These are phyloP conservation scores for Stentor roeselii DNA, from an alignment of 73 alveolate species.

Conservation along the genomic window DNA sequence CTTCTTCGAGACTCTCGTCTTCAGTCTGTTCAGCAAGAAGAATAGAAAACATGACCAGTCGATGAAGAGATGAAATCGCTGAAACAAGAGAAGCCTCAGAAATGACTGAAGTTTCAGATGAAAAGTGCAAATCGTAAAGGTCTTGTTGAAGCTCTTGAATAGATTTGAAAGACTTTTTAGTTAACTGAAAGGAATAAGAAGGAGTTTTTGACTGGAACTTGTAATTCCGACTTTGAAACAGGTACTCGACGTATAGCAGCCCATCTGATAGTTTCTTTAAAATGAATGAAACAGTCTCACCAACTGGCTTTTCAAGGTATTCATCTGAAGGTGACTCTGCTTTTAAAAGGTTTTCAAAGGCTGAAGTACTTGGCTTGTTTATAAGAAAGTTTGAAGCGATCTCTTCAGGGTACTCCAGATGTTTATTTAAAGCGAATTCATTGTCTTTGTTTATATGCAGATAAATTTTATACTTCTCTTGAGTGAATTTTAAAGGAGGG, in stretches of 20 bases:
- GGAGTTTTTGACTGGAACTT: not conserved
- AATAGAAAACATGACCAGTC: not conserved
- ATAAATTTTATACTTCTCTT: not conserved
- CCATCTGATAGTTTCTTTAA: not conserved
- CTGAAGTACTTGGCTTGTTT: not conserved
- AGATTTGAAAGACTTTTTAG: not conserved
- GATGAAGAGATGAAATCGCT: not conserved
- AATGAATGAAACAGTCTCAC: not conserved
- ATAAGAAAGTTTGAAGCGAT: not conserved
- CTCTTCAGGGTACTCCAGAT: not conserved
- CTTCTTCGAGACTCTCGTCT: not conserved
- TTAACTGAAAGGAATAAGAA: not conserved
- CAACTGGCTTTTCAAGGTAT: not conserved
- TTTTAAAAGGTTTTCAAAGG: not conserved
- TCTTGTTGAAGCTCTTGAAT: not conserved
- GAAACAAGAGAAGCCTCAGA: not conserved
- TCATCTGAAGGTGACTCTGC: slow-evolving; percentile 7
- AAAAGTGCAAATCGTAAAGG: not conserved
- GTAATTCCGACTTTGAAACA: not conserved
- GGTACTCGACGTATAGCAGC: not conserved
- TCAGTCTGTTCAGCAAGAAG: not conserved
- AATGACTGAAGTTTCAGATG: not conserved
- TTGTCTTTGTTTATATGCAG: not conserved
- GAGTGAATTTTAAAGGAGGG: too few species aligned
- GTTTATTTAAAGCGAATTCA: not conserved